Percentiles rank a stretch among this genome's conserved stretches.
Evolutionary conservation across 1,284 basidiomycete species (phyloP).

Genomic region (Apiotrichum siamense): DNA sequence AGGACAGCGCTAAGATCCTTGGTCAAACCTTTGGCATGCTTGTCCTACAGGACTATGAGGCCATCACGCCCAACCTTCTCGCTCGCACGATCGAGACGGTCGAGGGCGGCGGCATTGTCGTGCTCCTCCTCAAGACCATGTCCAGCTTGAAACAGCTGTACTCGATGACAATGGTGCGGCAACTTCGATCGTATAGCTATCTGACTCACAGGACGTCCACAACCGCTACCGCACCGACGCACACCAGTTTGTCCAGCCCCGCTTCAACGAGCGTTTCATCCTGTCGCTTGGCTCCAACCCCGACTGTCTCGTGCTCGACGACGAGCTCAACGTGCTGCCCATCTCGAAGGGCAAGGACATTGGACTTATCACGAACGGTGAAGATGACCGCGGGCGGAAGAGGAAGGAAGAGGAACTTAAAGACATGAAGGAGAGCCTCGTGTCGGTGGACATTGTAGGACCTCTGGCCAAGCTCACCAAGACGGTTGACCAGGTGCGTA

Average conservation of each 20-base stretch:
- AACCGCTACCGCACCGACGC: conserved; percentile 85
- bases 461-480: conserved; percentile 86
- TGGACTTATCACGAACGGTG: conserved; percentile 43
- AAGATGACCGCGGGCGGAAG: conserved; percentile 42
- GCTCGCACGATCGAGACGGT: conserved; percentile 98
- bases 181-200: neutral
- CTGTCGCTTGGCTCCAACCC: conserved; percentile 83
- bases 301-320: conserved; percentile 90
- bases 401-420: conserved; percentile 58
- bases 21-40: conserved; percentile 99
- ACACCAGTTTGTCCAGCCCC: conserved; percentile 80
- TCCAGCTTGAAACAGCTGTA: conserved; percentile 87
- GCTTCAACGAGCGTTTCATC: conserved; percentile 99
- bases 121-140: conserved; percentile 93
- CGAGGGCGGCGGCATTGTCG: conserved; percentile 90
- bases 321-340: conserved; percentile 96
- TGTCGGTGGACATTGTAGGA: conserved; percentile 80
- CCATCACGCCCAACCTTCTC: conserved; percentile 93
- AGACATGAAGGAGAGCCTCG: conserved; percentile 72
- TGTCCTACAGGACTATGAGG: conserved; percentile 96
- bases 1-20: conserved; percentile 90
- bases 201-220: conserved; percentile 72
- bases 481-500: conserved; percentile 75
- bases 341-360: conserved; percentile 96
- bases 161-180: conserved; percentile 84